Evolutionary conservation across 2,329 filamentous ascomycete genomes (phyloP), one percentile per base, ranked within the genome.

Genomic region (Hypoxylon sp.): DNA sequence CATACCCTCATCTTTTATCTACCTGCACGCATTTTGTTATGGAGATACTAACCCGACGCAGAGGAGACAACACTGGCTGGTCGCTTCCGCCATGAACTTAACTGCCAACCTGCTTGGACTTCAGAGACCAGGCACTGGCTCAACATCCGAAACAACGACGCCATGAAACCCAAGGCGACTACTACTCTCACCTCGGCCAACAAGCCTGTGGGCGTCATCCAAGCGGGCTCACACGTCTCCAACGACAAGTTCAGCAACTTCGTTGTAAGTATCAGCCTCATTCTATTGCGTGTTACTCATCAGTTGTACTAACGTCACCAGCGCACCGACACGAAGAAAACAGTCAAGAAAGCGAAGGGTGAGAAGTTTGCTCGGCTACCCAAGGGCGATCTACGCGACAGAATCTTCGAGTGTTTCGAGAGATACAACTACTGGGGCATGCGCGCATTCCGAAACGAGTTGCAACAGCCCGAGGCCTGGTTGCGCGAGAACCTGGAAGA

Each of bases 371-470:
- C 90, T 23, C 92, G 94, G 73, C 92, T 97, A 73, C 87, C 91
- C 32, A 86, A 92, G 71, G 88, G 91, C 77, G 88, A 94, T 65
- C 84, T 99, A 57, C 75, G 96, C 73, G 92, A 97, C 73, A 81
- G 84, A 59, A 86, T 99, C 55, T 91, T 93, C 76, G 75, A 81
- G 37, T 88, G 87, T 68, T 99, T 97, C 83, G 83, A 87, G 48
- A 78, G 88, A 65, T 96, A 89, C 78, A 86, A 87, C 63, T 97
- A 94, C 73, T 99, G 93, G 92, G 86, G 89, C n/a, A 89, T 97
- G 79, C 92, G 90, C 67, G 84, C 88, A 4, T 82, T 99, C 62
- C 90, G 91, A 58, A 79, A 84, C 40, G 77, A 81, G 54, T 82
- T 95, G 27, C 83, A 87, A 52, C 94, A 99, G 73, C 94, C 94